Conservation (phyloP, 2,329 filamentous ascomycete genomes). For the Penicillium sp. region DNA sequence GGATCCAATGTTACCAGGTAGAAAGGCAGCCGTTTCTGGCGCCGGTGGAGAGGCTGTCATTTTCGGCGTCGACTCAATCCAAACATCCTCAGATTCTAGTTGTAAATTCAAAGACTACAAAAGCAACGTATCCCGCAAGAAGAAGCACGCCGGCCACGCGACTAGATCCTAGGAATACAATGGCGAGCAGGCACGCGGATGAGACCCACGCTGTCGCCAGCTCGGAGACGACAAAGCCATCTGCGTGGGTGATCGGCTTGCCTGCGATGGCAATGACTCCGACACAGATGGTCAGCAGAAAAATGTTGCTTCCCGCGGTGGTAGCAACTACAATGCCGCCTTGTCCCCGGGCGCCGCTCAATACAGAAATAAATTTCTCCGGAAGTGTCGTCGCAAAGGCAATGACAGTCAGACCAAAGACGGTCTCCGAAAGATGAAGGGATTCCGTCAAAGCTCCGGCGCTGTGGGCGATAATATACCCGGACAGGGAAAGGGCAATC, state of each 20-base stretch:
- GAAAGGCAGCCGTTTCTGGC: too few relatives aligned
- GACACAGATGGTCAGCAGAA: slow-evolving; percentile 47
- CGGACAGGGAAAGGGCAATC: slow-evolving; percentile 41
- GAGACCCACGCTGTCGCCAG: slow-evolving; percentile 19
- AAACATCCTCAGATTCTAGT: background rate
- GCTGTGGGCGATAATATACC: slow-evolving; percentile 46
- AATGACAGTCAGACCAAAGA: slow-evolving; percentile 46
- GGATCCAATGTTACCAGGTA: too few relatives aligned
- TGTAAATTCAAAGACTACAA: slow-evolving; percentile 33
- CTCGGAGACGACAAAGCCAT: slow-evolving; percentile 22
- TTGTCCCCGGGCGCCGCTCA: slow-evolving; percentile 45
- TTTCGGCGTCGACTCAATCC: too few relatives aligned
- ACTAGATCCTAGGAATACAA: slow-evolving; percentile 13
- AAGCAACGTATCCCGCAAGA: slow-evolving; percentile 28
- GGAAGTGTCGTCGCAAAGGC: slow-evolving; percentile 51
- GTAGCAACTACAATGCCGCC: slow-evolving; percentile 48
- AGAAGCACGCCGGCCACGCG: slow-evolving; percentile 21
- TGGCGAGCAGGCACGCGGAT: slow-evolving; percentile 7
- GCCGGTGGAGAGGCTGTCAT: too few relatives aligned
- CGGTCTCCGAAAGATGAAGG: slow-evolving; percentile 41
- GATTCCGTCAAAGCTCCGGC: slow-evolving; percentile 37
- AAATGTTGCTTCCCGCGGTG: slow-evolving; percentile 51
- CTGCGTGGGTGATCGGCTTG: background rate
- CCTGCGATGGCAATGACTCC: slow-evolving; percentile 25
- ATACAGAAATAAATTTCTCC: slow-evolving; percentile 48